Evolutionary conservation across 164 flowering plant genomes (phyloP), one percentile per base, ranked within the genome.

Genomic region (Stephania yunnanensis): DNA sequence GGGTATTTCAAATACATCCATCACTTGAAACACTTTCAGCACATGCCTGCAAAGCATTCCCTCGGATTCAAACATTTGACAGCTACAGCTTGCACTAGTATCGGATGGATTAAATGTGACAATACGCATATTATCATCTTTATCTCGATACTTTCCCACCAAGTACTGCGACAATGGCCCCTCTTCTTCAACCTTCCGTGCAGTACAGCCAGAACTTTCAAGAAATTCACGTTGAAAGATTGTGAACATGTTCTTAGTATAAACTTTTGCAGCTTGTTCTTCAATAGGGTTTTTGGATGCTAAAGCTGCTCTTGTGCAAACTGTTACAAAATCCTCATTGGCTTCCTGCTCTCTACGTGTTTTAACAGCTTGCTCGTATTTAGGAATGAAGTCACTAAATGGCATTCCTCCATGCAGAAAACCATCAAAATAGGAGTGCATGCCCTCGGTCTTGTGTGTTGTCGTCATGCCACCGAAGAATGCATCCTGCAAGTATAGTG

Each of bases 391-490:
- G 29, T 84, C 82, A 46, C 44, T 69, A 66, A 82, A 76, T 31
- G 83, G 74, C 30, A 83, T 82, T 61, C 78, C 75, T 64, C 75
- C 77, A 75, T 80, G 70, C 68, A 84, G 74, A 75, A 77, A 80
- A 46, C 81, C 82, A 80, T 80, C 81, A 78, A 85, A 81, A 75
- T 83, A 77, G 10, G 87, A 61, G 20, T 77, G 77, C 19, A 77
- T 72, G 67, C 82, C 77, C 19, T 53, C 80, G 71, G 73, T 70
- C 70, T 72, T 75, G 44, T 81, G 85, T 50, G 76, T 73, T 70
- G 79, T 70, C 68, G 75, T 63, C 83, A 85, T 78, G 36, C 87
- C 84, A 30, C 84, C 87, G 70, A 79, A 78, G 46, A 85, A 85
- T 8, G 78, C 77, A 25, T 80, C 81, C 69, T 72, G 76, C 17